phyloP scores from a whole-genome alignment of 352 stramenopile species.

The Globisporangium nodosum region DNA sequence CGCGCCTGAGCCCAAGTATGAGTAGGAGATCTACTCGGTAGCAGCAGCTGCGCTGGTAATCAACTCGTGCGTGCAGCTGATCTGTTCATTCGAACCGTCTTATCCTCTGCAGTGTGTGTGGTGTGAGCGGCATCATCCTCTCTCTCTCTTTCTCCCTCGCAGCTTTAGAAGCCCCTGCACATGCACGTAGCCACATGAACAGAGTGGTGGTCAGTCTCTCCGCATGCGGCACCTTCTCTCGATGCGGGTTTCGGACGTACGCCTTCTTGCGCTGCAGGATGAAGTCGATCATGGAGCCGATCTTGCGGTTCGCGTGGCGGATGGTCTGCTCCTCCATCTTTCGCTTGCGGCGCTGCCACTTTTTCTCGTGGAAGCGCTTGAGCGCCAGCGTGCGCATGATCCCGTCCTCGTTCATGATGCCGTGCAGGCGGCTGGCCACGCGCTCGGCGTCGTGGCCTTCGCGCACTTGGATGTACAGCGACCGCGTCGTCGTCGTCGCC shows the following conservation, averaged over 20 bases:
- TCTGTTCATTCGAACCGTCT: background rate
- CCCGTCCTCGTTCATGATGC: conserved; percentile 70
- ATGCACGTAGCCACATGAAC: background rate
- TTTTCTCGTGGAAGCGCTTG: conserved; percentile 81
- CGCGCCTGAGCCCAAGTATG: conserved; percentile 5
- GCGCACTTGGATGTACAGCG: conserved; percentile 53
- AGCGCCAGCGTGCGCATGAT: conserved; percentile 66
- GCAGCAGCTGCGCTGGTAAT: background rate
- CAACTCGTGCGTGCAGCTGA: no score
- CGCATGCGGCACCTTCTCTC: no score
- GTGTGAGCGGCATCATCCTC: no score
- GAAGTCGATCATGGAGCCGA: conserved; percentile 83
- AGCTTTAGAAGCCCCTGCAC: background rate
- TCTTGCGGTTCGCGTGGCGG: conserved; percentile 70
- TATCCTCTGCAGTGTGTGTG: no score
- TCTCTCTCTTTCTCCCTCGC: no score
- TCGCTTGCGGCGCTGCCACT: conserved; percentile 76
- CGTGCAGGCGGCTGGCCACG: conserved; percentile 51
- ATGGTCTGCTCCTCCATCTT: conserved; percentile 77
- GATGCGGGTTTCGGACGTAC: conserved; percentile 27
- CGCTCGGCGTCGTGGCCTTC: conserved; percentile 42
- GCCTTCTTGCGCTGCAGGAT: conserved; percentile 78
- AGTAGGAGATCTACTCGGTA: no score
- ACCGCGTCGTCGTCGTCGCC: conserved; percentile 16
- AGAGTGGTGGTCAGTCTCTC: background rate